Evolutionary conservation across 139 green algal species (phyloP).

Genomic region (Asterochloris erici): DNA sequence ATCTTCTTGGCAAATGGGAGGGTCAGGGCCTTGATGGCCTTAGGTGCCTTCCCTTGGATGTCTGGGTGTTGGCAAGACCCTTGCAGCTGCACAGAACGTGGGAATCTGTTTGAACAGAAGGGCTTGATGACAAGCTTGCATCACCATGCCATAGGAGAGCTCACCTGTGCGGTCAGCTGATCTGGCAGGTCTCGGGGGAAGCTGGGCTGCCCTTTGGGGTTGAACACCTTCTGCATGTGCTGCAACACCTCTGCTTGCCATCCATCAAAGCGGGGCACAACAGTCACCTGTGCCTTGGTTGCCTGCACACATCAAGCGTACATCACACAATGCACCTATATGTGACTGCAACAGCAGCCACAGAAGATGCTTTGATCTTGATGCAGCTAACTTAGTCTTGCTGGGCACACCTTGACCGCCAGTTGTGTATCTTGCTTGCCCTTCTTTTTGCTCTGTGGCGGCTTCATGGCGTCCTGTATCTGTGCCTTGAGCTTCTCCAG

Average conservation of each 20-base stretch:
- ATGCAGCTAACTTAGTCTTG: too few species aligned
- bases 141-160: neutral
- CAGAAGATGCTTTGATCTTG: neutral
- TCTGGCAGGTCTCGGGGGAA: slow-evolving; percentile 10
- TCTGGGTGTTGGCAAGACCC: neutral
- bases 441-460: too few species aligned
- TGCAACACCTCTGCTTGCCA: slow-evolving; percentile 7
- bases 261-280: slow-evolving; percentile 6
- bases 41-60: neutral
- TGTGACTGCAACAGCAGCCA: neutral
- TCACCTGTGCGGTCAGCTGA: slow-evolving; percentile 3
- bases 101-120: too few species aligned
- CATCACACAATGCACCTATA: slow-evolving; percentile 83
- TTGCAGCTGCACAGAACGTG: too few species aligned
- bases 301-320: slow-evolving; percentile 41
- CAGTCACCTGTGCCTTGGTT: slow-evolving; percentile 4
- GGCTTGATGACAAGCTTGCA: neutral
- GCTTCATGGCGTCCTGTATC: too few species aligned
- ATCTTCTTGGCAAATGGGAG: neutral
- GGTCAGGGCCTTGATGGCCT: neutral
- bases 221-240: neutral
- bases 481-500: too few species aligned
- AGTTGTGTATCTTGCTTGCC: too few species aligned
- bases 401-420: too few species aligned
- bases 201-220: neutral